Evolutionary conservation across 352 stramenopile species (phyloP).

Genomic region (Phytopythium boreale): DNA sequence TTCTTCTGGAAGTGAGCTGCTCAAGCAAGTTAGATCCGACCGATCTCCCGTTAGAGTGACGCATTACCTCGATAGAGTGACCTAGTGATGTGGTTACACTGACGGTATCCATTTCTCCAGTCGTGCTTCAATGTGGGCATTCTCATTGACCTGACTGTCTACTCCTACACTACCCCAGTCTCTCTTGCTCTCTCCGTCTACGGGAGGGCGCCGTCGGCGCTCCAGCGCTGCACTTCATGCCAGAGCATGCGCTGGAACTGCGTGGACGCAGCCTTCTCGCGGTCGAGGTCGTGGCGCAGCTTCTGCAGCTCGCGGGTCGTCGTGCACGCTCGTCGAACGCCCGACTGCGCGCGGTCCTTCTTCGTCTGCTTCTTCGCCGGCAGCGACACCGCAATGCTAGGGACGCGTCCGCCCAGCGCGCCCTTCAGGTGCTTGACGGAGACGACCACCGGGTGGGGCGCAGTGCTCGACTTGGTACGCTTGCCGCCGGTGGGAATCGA

Average conservation of each 20-base stretch:
- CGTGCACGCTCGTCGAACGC: background rate
- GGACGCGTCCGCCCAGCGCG: conserved; percentile 27
- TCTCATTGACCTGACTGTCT: background rate
- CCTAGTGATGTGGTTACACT: background rate
- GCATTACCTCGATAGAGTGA: background rate
- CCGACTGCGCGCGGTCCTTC: conserved; percentile 4
- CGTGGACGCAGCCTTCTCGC: conserved; percentile 37
- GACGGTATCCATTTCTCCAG: background rate
- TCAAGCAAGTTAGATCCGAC: background rate
- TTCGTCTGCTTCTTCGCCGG: background rate
- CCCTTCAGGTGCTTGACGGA: conserved; percentile 32
- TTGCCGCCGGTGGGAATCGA: background rate
- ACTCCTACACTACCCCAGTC: background rate
- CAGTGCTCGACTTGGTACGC: background rate
- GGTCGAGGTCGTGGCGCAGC: conserved; percentile 53
- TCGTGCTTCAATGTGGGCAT: background rate
- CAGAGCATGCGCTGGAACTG: conserved; percentile 63
- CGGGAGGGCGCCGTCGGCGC: conserved; percentile 13
- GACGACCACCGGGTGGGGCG: conserved; percentile 14
- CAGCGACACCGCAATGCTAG: conserved; percentile 7
- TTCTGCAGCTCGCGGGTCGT: conserved; percentile 28
- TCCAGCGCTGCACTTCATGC: conserved; percentile 47
- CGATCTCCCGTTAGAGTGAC: background rate
- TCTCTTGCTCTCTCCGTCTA: background rate
- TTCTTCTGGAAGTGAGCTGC: background rate